Base-by-base conservation (phyloP, 2,329 filamentous ascomycete species). In the Fusarium sulawesiense region DNA sequence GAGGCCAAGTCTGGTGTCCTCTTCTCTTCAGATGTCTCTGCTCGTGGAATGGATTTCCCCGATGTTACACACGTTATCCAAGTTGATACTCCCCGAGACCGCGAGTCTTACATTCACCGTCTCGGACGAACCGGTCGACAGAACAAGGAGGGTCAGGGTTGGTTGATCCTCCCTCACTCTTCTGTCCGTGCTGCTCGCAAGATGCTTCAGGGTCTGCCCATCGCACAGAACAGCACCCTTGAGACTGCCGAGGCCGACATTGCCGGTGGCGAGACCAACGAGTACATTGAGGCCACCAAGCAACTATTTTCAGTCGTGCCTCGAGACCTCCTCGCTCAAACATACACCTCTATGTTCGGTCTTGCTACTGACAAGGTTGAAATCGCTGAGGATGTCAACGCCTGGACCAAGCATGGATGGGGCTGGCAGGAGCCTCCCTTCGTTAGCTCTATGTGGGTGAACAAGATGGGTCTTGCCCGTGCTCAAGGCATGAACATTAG, bases 41-140 rank as follows among this genome's bases (percentile, higher is more conserved):
- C 92, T 14, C 86, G 92, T 78, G 92, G 92, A 71, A 93, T 95
- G 90, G 92, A 95, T 77, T 94, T 94, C 80, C 92, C 92, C 29
- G 84, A 89, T 56, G 92, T 94, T 23, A 92, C 90, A n/a, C 91
- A 93, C 75, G 92, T 94, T 66, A 89, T 94, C 62, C 92, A 94
- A 75, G 76, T 93, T 18, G 90, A 92, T 67, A 75, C 87, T 7
- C 90, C 92, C 3, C 81, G 84, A 7, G 86, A 88, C 66, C 85
- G 89, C 29, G 91, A 93, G 76, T 88, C 89, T 40, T 94, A 94
- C 76, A 91, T 94, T 63, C 92, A 94, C 79, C 89, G 92, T 62
- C 83, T 94, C 44, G 92, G 92, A 55, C 91, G 92, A 66, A 95
- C 92, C 11, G 92, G 86, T 59, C 90, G 93, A 75, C 92, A 92